Conservation (phyloP, 192 early-diverging fungal species). For the Piromyces sp. region DNA sequence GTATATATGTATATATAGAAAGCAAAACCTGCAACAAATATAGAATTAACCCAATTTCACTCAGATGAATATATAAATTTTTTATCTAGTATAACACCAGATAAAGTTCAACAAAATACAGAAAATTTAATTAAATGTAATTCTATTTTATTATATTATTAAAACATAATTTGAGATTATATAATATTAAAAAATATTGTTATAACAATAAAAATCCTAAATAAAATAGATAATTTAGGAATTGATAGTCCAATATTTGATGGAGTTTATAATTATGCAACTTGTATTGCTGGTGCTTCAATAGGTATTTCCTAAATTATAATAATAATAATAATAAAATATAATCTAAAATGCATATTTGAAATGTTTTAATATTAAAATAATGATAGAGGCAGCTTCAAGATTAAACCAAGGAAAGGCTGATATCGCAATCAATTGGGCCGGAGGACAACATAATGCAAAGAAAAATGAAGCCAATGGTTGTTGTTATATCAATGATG, state of each 20-base stretch:
- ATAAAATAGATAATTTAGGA: slow-evolving; percentile 61
- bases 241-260: not conserved
- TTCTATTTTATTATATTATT: too few relatives aligned
- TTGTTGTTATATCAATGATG: slow-evolving; percentile 98
- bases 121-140: slow-evolving; percentile 13
- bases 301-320: slow-evolving; percentile 1
- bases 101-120: slow-evolving; percentile 13
- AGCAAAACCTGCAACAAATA: slow-evolving; percentile 61
- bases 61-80: slow-evolving; percentile 10
- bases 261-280: not conserved
- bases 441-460: slow-evolving; percentile 88
- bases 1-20: not conserved
- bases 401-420: slow-evolving; percentile 59
- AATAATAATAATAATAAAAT: too few relatives aligned
- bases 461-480: slow-evolving; percentile 91
- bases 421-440: slow-evolving; percentile 92
- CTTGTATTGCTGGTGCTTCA: slow-evolving; percentile 82
- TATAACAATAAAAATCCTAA: slow-evolving; percentile 57
- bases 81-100: slow-evolving; percentile 22
- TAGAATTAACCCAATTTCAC: slow-evolving; percentile 85
- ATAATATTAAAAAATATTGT: too few relatives aligned
- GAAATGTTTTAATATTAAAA: not conserved
- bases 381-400: slow-evolving; percentile 47
- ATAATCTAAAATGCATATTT: too few relatives aligned
- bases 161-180: too few relatives aligned